Evolutionary conservation across 345 rosid species (phyloP).

Genomic region (Erucastrum elatum): DNA sequence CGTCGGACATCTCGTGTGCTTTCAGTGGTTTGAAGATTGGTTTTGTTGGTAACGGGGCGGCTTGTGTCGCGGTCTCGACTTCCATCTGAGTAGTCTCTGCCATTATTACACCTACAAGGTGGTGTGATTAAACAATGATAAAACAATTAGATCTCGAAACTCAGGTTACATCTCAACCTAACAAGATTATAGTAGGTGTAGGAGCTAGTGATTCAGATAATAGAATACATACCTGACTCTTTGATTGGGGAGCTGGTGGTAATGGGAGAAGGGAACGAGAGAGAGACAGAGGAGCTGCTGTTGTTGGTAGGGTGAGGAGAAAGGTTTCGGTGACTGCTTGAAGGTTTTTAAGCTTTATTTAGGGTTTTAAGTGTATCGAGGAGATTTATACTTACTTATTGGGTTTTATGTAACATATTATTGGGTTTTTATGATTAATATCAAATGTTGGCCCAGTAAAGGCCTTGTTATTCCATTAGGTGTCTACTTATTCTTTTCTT

Average conservation of each 20-base stretch:
- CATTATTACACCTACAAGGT: slow-evolving; percentile 1
- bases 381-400: background rate
- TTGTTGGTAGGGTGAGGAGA: background rate
- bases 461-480: background rate
- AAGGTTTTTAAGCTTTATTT: slow-evolving; percentile 18
- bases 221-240: slow-evolving; percentile 6
- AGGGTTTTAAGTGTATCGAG: slow-evolving; percentile 13
- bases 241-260: background rate
- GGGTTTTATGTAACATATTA: background rate
- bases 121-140: too few relatives aligned
- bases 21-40: slow-evolving; percentile 67
- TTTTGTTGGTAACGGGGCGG: slow-evolving; percentile 50
- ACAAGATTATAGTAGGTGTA: background rate
- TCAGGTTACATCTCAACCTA: background rate
- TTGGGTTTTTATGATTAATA: background rate
- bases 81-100: slow-evolving; percentile 51
- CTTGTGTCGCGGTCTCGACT: slow-evolving; percentile 37
- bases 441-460: background rate
- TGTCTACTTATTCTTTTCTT: background rate
- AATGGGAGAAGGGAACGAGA: background rate
- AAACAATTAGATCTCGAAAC: background rate
- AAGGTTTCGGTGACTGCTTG: background rate
- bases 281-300: background rate
- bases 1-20: slow-evolving; percentile 90
- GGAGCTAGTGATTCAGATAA: background rate